Evolutionary conservation across 768 basidiomycete species (phyloP), one percentile per base, ranked within the genome.

Genomic region (Xanthoconium stramineum): DNA sequence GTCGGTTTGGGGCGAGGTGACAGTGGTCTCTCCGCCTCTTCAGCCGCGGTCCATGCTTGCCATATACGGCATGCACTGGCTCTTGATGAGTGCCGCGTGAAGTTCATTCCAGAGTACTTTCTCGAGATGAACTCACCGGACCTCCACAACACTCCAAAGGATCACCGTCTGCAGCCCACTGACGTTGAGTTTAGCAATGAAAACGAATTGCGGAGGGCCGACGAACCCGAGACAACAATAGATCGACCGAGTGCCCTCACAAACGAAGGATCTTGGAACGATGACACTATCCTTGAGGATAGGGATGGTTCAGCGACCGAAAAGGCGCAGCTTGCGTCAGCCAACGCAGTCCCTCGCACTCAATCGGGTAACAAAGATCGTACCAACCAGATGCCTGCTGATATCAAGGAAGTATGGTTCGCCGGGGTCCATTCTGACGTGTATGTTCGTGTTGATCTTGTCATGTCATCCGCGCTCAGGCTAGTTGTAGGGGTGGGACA

Each of bases 41-140:
- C 75, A 2, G 79, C 80, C 4, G 83, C 84, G 46, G 76, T 74
- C 10, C 79, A 80, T 57, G 80, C 85, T 42, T 75, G 75, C 6
- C 77, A 80, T 17, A 84, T 87, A 68, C 77, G 86, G 17, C 86
- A 89, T 46, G 85, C 84, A 0, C 65, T 88, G 11, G 69, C 85
- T 3, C 77, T 89, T n/a, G 84, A 87, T 47, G 85, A 86, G 52
- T 78, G 75, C 6, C 77, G 84, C 2, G 74, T 80, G 50, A 84
- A 83, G 66, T 85, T 85, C 67, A 80, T 83, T 56, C 75, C 78
- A 32, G 54, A 69, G n/a, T 75, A 76, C 49, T 58, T 72, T 45
- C 65, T 63, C 10, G 67, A 74, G 60, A 62, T 61, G 60, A 73
- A 65, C 36, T 52, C 60, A 8, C 54, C 40, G 14, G 47, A 55